Base-by-base conservation (phyloP, 495 filamentous ascomycete species). In the Eremomyces bilateralis region DNA sequence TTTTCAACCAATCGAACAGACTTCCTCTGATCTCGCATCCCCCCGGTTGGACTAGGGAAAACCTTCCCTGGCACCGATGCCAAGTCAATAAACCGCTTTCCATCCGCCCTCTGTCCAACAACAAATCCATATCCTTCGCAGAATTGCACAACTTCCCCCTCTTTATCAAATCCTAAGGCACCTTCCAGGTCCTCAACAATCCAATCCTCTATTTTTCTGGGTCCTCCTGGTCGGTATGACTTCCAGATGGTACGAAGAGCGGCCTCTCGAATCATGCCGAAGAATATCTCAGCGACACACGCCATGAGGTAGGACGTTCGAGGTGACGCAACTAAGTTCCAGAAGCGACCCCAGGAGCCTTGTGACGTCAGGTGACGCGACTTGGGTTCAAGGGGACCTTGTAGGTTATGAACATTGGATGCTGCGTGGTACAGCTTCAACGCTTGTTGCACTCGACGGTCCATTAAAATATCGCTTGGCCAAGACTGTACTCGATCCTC, bases 281-380 rank as follows among this genome's bases (percentile, higher is more conserved):
- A 95, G 42, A 83, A 79, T 12, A 84, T 73, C 49, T 94, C 84
- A 1, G 84, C 83, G 25, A 93, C 74, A 50, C 85, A 94, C 4
- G 78, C 85, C 76, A 90, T 85, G 15, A 84, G 65, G 52, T 93
- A 95, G 0, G 85, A 80, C 1, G 83, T 69, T 33, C 61, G 53
- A 1, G 64, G 63, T 6, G 75, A 73, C 35, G 69, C 62, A 27
- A 94, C 58, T 24, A 88, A 60, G 1, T 59, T 60, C 56, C 90
- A 95, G 49, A 88, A 88, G 18, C 71, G 65, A 15, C 61, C 47
- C 44, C 68, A 76, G 33, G 73, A 73, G 2, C 70, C 65, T 35
- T 76, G 69, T 1, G 72, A 61, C 39, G 71, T 56, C 28, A 57
- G 49, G 46, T 66, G 67, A 13, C 58, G 57, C 35, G 65, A 46